Conservation (phyloP, 2,329 filamentous ascomycete species). For the Pseudogymnoascus sp. region DNA sequence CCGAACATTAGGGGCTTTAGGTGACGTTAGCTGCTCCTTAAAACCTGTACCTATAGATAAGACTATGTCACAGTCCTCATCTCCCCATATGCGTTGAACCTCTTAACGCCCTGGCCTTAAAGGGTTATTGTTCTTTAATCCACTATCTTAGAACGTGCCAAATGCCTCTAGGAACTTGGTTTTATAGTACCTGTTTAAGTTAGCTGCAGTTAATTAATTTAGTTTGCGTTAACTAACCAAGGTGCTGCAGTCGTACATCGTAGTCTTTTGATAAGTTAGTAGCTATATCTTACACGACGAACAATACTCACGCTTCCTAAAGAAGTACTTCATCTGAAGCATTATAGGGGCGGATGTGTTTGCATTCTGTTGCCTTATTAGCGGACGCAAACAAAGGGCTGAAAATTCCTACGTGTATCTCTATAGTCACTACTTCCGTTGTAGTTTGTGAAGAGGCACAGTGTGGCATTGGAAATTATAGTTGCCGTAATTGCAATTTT, state of each 20-base stretch:
- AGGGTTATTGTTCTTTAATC: slow-evolving; percentile 19
- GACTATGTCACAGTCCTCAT: slow-evolving; percentile 16
- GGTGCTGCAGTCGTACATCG: slow-evolving; percentile 19
- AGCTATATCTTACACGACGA: not conserved
- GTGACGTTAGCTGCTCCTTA: slow-evolving; percentile 15
- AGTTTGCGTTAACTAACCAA: slow-evolving; percentile 12
- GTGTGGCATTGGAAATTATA: slow-evolving; percentile 17
- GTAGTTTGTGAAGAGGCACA: slow-evolving; percentile 22
- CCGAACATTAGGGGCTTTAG: slow-evolving; percentile 14
- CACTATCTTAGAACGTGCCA: slow-evolving; percentile 15
- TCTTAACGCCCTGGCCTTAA: slow-evolving; percentile 12
- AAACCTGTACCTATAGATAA: slow-evolving; percentile 18
- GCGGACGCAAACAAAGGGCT: not conserved
- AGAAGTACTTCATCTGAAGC: slow-evolving; percentile 15
- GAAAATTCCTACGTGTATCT: slow-evolving; percentile 12
- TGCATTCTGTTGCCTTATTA: slow-evolving; percentile 14
- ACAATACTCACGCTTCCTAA: slow-evolving; percentile 20
- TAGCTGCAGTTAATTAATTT: not conserved
- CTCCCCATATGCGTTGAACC: slow-evolving; percentile 15
- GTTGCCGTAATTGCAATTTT: slow-evolving; percentile 20
- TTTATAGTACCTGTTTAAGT: too few relatives aligned
- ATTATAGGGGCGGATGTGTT: slow-evolving; percentile 15
- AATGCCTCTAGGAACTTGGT: too few relatives aligned
- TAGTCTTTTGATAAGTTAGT: slow-evolving; percentile 14
- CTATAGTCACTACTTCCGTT: slow-evolving; percentile 14